Evolutionary conservation across 1,284 basidiomycete genomes (phyloP).

Genomic region (Ustilago loliicola): DNA sequence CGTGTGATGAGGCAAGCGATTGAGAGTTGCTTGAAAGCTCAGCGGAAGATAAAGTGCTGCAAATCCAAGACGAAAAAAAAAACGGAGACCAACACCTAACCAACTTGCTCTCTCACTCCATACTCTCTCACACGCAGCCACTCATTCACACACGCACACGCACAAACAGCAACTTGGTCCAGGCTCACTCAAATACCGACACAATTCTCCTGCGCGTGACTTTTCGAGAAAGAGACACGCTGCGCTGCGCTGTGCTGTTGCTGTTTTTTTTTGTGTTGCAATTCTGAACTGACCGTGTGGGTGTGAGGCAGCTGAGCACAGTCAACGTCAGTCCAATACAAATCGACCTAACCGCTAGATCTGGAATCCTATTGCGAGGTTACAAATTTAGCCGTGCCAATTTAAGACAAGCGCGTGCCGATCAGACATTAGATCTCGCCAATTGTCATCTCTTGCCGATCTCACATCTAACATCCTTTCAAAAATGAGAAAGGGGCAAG

Average conservation of each 20-base stretch:
- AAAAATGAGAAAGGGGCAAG: background rate
- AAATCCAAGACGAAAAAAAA: conserved; percentile 13
- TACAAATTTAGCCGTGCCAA: background rate
- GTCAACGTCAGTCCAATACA: conserved; percentile 7
- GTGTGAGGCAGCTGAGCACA: background rate
- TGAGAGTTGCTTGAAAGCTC: background rate
- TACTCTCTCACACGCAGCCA: conserved; percentile 5
- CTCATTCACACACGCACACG: background rate
- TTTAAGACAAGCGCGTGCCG: conserved; percentile 6
- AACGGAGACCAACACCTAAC: conserved; percentile 46
- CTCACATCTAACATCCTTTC: background rate
- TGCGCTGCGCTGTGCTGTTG: background rate
- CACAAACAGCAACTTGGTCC: background rate
- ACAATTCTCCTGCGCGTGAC: background rate
- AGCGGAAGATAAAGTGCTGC: conserved; percentile 12
- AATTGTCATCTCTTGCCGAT: background rate
- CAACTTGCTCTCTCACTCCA: background rate
- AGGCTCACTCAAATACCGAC: conserved; percentile 1
- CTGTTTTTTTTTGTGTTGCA: background rate
- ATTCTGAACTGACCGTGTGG: too few relatives aligned
- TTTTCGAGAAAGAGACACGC: conserved; percentile 4
- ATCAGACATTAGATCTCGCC: conserved; percentile 2
- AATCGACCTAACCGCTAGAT: background rate
- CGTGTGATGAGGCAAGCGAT: conserved; percentile 14
- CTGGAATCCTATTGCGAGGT: background rate